These are phyloP conservation scores for Phlyctochytrium bullatum DNA, from an alignment of 192 early-diverging fungal species.

Conservation along the genomic window DNA sequence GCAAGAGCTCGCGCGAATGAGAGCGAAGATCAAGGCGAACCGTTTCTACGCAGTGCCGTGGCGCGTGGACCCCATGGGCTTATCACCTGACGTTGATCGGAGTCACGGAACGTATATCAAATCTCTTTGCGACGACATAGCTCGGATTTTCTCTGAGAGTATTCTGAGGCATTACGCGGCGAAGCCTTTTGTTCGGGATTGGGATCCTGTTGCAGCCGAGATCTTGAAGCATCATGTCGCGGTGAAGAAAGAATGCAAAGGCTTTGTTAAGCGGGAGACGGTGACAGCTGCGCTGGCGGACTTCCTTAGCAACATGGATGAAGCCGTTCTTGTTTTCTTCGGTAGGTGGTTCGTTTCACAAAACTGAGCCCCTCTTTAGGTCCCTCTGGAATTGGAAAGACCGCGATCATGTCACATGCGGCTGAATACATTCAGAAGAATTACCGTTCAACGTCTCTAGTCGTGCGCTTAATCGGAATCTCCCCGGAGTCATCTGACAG, in stretches of 20 bases:
- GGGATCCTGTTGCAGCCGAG: conserved; percentile 12
- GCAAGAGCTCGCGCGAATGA: conserved; percentile 14
- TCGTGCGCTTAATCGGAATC: conserved; percentile 18
- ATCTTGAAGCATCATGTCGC: conserved; percentile 11
- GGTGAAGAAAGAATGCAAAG: conserved; percentile 12
- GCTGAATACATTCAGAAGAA: conserved; percentile 4
- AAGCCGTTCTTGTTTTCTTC: conserved; percentile 17
- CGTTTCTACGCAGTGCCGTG: conserved; percentile 32
- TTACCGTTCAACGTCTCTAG: conserved; percentile 5
- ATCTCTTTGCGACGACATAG: conserved; percentile 22
- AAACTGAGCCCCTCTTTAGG: conserved; percentile 9
- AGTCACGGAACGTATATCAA: conserved; percentile 19
- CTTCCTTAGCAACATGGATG: conserved; percentile 7
- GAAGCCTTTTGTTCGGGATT: not conserved
- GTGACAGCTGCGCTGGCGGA: conserved; percentile 1
- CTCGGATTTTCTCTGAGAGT: conserved; percentile 20
- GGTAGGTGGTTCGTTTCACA: conserved; percentile 6
- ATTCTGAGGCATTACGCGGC: conserved; percentile 19
- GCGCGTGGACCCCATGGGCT: conserved; percentile 14
- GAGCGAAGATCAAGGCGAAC: conserved; percentile 14
- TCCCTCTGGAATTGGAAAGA: conserved; percentile 25
- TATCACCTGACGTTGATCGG: conserved; percentile 10
- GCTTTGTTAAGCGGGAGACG: conserved; percentile 19
- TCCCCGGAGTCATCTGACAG: conserved; percentile 15
- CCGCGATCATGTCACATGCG: conserved; percentile 15